Conservation (phyloP, 352 stramenopile genomes). For the Pythium periplocum region DNA sequence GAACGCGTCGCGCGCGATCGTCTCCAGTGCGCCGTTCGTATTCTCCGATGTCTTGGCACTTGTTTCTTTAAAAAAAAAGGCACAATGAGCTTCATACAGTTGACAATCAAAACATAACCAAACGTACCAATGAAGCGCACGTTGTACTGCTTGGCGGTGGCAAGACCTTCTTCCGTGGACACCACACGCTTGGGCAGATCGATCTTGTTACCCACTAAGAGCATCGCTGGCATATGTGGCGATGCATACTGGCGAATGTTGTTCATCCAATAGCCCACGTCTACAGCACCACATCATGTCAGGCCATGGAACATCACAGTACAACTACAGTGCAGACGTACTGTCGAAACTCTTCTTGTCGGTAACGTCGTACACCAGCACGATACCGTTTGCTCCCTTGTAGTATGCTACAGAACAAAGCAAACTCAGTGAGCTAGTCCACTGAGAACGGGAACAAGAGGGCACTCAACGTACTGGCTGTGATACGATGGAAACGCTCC, state of each 20-base stretch:
- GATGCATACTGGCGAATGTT: constrained; percentile 90
- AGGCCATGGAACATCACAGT: background rate
- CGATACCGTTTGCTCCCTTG: constrained; percentile 91
- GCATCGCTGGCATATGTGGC: constrained; percentile 68
- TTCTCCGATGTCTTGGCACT: constrained; percentile 88
- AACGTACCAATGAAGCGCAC: constrained; percentile 82
- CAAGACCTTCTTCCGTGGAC: constrained; percentile 40
- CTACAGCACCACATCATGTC: constrained; percentile 22
- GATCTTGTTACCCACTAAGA: constrained; percentile 92
- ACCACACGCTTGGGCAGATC: constrained; percentile 86
- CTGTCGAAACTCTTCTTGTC: constrained; percentile 91
- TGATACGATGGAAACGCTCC: constrained; percentile 93
- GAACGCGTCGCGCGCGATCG: constrained; percentile 80
- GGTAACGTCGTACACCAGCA: constrained; percentile 92
- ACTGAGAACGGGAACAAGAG: background rate
- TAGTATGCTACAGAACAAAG: constrained; percentile 81
- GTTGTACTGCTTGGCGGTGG: too few species aligned
- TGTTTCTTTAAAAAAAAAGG: constrained; percentile 48
- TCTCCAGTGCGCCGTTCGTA: constrained; percentile 81
- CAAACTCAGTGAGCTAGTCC: too few species aligned
- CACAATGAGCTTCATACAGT: too few species aligned
- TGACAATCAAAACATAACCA: too few species aligned
- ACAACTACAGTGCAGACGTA: constrained; percentile 28
- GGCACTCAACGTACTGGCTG: constrained; percentile 59
- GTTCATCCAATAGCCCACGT: constrained; percentile 95